Evolutionary conservation across 768 basidiomycete species (phyloP), one percentile per base, ranked within the genome.

Genomic region (Gymnopilus junonius): DNA sequence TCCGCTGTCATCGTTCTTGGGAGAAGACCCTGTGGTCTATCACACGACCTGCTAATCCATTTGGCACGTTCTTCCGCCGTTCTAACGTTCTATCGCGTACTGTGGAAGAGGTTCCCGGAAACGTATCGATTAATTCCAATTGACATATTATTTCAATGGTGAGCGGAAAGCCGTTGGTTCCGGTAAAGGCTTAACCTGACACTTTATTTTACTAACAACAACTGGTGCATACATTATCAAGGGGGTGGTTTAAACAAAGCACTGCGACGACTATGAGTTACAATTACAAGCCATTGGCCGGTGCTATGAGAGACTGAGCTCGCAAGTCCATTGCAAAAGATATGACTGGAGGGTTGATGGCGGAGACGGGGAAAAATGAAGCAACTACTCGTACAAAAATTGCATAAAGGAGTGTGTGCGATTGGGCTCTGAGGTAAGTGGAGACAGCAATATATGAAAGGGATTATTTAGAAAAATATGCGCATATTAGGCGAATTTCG

Each of bases 391-490:
- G 57, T 57, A 60, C 50, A 64, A 39, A 25, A 59, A 46, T 35
- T 12, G 14, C 39, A 42, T 51, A 14, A 27, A 42, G 61, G 57
- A 32, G 61, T 63, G 34, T 34, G 62, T 54, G 54, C 56, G 35
- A 29, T 45, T 21, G 53, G 62, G 69, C 62, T 65, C 67, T 59
- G 48, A 63, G 65, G 67, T 67, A 59, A 67, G 69, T 43, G 62
- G 31, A 32, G 35, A 35, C 23, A 39, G 27, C 25, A n/a, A 21
- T 31, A 5, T 23, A 17, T 35, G 27, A 55, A 60, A 61, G 21
- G 39, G 43, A 65, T 58, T 55, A 65, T 62, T 69, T 63, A 67
- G 61, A 55, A 65, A 60, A 59, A 43, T 43, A 62, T 46, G 51
- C 60, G 29, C 11, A 63, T 62, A 65, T 31, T 55, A 60, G 50